Evolutionary conservation across 495 filamentous ascomycete genomes (phyloP).

Genomic region (Symbiotaphrina buchneri): DNA sequence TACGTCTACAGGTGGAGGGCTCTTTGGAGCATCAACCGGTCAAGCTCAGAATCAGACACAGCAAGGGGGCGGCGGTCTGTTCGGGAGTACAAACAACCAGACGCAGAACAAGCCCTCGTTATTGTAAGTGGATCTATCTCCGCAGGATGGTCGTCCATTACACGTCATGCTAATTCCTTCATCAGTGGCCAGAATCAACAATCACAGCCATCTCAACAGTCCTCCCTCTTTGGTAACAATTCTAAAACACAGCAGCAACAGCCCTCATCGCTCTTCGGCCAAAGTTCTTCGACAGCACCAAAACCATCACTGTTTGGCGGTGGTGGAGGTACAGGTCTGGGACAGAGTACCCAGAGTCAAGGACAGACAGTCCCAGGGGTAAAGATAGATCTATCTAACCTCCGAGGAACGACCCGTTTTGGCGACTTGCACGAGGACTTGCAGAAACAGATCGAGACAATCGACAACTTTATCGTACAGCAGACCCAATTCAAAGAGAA

Average conservation of each 20-base stretch:
- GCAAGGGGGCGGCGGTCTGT: slow-evolving; percentile 12
- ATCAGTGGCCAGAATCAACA: not conserved
- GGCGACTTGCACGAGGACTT: slow-evolving; percentile 67
- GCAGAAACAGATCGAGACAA: slow-evolving; percentile 47
- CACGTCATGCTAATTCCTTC: not conserved
- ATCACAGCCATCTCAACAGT: slow-evolving; percentile 1
- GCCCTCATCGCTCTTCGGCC: slow-evolving; percentile 13
- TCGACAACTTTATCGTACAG: slow-evolving; percentile 50
- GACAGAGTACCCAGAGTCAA: slow-evolving; percentile 20
- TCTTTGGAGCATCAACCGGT: slow-evolving; percentile 15
- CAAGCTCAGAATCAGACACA: slow-evolving; percentile 9
- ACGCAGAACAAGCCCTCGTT: not conserved
- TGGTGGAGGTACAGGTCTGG: slow-evolving; percentile 18
- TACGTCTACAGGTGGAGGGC: slow-evolving; percentile 6
- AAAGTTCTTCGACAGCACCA: slow-evolving; percentile 6
- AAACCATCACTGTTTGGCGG: slow-evolving; percentile 9
- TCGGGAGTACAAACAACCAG: not conserved
- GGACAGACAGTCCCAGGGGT: slow-evolving; percentile 40
- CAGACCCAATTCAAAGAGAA: slow-evolving; percentile 37
- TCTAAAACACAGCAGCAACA: slow-evolving; percentile 5
- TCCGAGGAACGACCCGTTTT: slow-evolving; percentile 73
- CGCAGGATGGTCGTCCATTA: not conserved
- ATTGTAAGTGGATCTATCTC: not conserved
- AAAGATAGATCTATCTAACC: slow-evolving; percentile 49
- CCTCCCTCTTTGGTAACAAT: slow-evolving; percentile 2